Percentiles rank a stretch among this genome's conserved stretches.
These are phyloP conservation scores for Westerdykella ornata DNA, from an alignment of 2,329 filamentous ascomycete species.

Conservation along the genomic window DNA sequence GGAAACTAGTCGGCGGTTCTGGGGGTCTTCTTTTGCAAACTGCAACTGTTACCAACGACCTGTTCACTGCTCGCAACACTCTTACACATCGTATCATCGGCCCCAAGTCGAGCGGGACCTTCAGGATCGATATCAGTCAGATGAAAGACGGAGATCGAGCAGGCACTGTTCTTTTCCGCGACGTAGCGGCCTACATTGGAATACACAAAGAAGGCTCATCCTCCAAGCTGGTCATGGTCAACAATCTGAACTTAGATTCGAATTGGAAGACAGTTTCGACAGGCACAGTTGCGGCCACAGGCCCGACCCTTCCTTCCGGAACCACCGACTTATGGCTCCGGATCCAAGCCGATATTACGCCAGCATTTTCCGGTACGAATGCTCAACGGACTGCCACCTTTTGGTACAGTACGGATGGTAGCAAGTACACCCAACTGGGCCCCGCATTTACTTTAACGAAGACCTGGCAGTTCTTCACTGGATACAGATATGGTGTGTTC, in stretches of 20 bases:
- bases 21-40: slow-evolving; percentile 42
- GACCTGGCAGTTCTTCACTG: slow-evolving; percentile 36
- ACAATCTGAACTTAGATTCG: slow-evolving; percentile 33
- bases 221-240: slow-evolving; percentile 33
- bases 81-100: slow-evolving; percentile 40
- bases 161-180: slow-evolving; percentile 50
- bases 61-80: slow-evolving; percentile 41
- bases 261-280: slow-evolving; percentile 34
- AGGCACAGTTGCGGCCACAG: slow-evolving; percentile 24
- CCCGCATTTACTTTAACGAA: slow-evolving; percentile 29
- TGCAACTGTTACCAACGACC: slow-evolving; percentile 48
- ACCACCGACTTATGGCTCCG: slow-evolving; percentile 28
- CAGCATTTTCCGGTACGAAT: slow-evolving; percentile 22
- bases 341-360: slow-evolving; percentile 33
- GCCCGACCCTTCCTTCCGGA: slow-evolving; percentile 12
- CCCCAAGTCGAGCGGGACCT: slow-evolving; percentile 43
- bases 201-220: slow-evolving; percentile 39
- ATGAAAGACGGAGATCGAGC: slow-evolving; percentile 49
- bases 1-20: slow-evolving; percentile 38
- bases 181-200: slow-evolving; percentile 50
- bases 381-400: slow-evolving; percentile 25
- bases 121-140: slow-evolving; percentile 44
- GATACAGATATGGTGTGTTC: slow-evolving; percentile 37
- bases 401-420: slow-evolving; percentile 35
- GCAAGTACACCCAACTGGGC: slow-evolving; percentile 27